These are phyloP conservation scores for Penicillium thymicola DNA, from an alignment of 2,329 filamentous ascomycete species.

Conservation along the genomic window DNA sequence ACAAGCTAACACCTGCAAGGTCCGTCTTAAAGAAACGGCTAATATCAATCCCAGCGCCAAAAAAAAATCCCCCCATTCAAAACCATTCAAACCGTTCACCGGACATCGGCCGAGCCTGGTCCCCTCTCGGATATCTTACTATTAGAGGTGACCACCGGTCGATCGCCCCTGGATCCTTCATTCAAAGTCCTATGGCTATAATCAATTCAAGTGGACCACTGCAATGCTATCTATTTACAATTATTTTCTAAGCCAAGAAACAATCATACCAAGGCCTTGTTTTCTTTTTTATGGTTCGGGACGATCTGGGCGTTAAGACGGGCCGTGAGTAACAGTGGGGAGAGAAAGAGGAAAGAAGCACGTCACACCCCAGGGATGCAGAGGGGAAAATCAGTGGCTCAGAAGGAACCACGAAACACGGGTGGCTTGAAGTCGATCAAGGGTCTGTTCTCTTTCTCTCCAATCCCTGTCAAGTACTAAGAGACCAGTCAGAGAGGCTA, in stretches of 20 bases:
- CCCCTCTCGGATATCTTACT: neutral
- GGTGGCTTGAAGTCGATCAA: constrained; percentile 27
- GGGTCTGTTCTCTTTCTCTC: constrained; percentile 24
- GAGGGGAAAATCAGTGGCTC: constrained; percentile 20
- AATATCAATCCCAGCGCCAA: neutral
- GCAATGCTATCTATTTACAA: neutral
- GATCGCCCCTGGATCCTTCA: neutral
- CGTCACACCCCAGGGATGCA: constrained; percentile 17
- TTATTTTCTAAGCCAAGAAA: neutral
- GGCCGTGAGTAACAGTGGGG: constrained; percentile 20
- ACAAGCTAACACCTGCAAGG: constrained; percentile 6
- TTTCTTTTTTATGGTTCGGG: constrained; percentile 6
- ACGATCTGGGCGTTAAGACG: constrained; percentile 12
- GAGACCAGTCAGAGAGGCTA: constrained; percentile 3
- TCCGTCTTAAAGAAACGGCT: neutral
- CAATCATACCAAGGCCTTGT: neutral
- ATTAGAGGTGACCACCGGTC: neutral
- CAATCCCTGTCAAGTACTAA: constrained; percentile 9
- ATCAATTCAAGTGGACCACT: neutral
- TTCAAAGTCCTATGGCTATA: neutral
- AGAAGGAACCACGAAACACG: constrained; percentile 26
- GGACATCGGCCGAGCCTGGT: neutral
- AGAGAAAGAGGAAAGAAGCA: constrained; percentile 8
- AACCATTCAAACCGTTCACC: neutral
- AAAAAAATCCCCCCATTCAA: neutral